Base-by-base conservation (phyloP, 192 early-diverging fungal genomes). In the Coemansia sp. region DNA sequence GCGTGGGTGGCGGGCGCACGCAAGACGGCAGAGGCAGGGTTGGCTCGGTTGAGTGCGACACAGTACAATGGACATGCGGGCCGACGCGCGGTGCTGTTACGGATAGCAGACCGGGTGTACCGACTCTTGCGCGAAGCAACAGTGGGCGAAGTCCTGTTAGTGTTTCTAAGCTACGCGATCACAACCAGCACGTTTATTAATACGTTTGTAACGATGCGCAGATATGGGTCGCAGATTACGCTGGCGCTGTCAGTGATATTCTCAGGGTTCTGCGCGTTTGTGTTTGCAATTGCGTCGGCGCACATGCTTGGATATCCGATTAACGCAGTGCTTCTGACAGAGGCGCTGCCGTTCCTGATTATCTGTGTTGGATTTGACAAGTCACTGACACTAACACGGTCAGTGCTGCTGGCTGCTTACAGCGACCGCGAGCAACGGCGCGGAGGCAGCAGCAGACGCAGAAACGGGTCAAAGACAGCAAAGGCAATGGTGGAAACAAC, bases 331-430 rank as follows among this genome's bases (percentile, higher is more conserved):
- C 83, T 91, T 21, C 85, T 90, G 60, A 85, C 87, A 56, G 93
- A 97, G 76, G 92, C 93, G 8, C 84, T 95, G 65, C 95, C 95
- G 5, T 94, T 95, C 78, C 86, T 95, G 49, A 88, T 92, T 30
- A 89, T 95, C 51, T 93, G 91, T 26, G 88, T 97, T 26, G 94
- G 94, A 3, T 95, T 94, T 59, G 95, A 97, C 63, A 88, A 92
- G 75, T 90, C 90, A 50, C 88, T 90, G 73, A 82, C 78, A 14
- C 81, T 97, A 58, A 91, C 95, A 58, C 88, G 90, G 54, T 85
- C 90, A 50, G 90, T 97, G 5, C 82, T 93, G 53, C 83, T 85
- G 19, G 83, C 70, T 22, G 76, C 64, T 56, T 79, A 65, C 49
- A 65, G 62, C 34, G 73, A 73, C 63, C 65, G 70, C 22, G 49